These are phyloP conservation scores for Davidsoniella australis DNA, from an alignment of 2,329 filamentous ascomycete genomes.

Conservation along the genomic window DNA sequence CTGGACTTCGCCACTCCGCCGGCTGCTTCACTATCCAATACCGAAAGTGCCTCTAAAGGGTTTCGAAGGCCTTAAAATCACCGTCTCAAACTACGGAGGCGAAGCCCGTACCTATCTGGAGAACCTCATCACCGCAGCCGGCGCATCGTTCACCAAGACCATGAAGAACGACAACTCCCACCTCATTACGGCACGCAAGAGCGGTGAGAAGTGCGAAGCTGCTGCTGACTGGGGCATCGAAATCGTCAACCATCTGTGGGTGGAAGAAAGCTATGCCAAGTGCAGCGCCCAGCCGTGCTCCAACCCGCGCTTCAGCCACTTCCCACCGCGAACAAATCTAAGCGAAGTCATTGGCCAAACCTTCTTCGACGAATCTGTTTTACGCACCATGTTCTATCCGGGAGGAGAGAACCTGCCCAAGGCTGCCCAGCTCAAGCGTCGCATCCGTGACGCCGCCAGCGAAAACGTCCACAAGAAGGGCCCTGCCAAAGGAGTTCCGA, in stretches of 20 bases:
- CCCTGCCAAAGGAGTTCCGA: constrained; percentile 29
- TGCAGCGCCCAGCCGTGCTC: constrained; percentile 61
- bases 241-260: constrained; percentile 88
- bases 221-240: constrained; percentile 84
- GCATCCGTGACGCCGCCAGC: constrained; percentile 31
- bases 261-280: constrained; percentile 91
- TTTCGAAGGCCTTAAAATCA: constrained; percentile 62
- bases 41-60: constrained; percentile 62
- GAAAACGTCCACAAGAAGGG: constrained; percentile 32
- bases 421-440: constrained; percentile 30
- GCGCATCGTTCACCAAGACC: constrained; percentile 82
- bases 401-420: constrained; percentile 35
- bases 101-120: constrained; percentile 88
- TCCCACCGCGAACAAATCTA: constrained; percentile 76
- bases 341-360: constrained; percentile 88
- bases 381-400: constrained; percentile 51
- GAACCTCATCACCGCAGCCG: constrained; percentile 69
- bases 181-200: constrained; percentile 74
- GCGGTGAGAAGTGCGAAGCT: constrained; percentile 84
- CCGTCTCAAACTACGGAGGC: constrained; percentile 89
- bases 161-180: constrained; percentile 94
- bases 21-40: constrained; percentile 79
- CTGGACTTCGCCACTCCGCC: constrained; percentile 72
- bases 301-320: constrained; percentile 63
- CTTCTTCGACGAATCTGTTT: constrained; percentile 46